A percentile compares a stretch with the other conserved stretches of the same genome.
phyloP scores from a whole-genome alignment of 345 rosid genomes.

The Gossypium arboreum region DNA sequence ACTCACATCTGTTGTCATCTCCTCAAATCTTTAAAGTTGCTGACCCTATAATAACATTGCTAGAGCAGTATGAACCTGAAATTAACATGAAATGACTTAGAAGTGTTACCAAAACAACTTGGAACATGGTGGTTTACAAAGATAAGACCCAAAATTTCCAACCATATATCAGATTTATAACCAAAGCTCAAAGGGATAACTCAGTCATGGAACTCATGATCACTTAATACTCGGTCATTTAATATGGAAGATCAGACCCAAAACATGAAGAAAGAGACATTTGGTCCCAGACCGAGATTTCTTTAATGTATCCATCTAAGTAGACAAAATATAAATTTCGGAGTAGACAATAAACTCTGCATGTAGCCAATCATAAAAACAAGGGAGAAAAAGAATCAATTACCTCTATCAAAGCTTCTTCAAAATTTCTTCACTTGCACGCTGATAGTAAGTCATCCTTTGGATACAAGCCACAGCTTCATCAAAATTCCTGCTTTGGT shows the following conservation, averaged over 20 bases:
- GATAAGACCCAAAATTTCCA: background rate
- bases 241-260: background rate
- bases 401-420: constrained; percentile 61
- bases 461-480: constrained; percentile 64
- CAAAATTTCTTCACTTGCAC: constrained; percentile 70
- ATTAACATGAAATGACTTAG: background rate
- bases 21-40: background rate
- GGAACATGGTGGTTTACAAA: background rate
- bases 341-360: background rate
- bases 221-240: background rate
- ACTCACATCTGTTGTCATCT: constrained; percentile 1
- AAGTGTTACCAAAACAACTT: background rate
- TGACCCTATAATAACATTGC: background rate
- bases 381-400: background rate
- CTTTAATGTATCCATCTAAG: background rate
- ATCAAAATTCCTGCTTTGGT: constrained; percentile 48
- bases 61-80: background rate
- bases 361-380: background rate
- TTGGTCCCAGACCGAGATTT: background rate
- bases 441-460: constrained; percentile 84
- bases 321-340: background rate
- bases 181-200: background rate
- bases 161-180: background rate
- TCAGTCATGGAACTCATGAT: background rate
- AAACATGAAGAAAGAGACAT: background rate